Evolutionary conservation across 106 monocot species (phyloP).

Genomic region (Dendrobium catenatum): DNA sequence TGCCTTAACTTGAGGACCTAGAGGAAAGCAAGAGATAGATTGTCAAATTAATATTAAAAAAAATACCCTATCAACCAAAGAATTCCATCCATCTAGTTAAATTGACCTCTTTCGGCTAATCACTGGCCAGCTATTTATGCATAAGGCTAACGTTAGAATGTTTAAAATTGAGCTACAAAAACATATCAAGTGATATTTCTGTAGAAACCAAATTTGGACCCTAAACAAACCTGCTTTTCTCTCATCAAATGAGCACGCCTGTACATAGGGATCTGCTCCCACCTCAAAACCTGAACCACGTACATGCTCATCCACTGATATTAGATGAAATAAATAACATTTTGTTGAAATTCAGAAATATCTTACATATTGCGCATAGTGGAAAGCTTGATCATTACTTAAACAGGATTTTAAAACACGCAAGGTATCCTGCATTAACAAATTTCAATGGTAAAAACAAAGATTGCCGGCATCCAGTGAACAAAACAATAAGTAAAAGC

Average conservation of each 20-base stretch:
- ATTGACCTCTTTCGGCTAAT: background rate
- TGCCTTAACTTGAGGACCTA: too few species aligned
- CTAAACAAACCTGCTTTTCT: constrained; percentile 72
- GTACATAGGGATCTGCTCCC: constrained; percentile 81
- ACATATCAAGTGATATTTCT: background rate
- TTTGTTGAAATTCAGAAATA: background rate
- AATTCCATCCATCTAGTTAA: too few species aligned
- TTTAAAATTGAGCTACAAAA: background rate
- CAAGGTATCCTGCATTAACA: constrained; percentile 51
- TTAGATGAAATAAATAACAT: background rate
- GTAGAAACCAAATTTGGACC: background rate
- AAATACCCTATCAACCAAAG: too few species aligned
- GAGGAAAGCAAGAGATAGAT: too few species aligned
- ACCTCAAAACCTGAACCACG: constrained; percentile 60
- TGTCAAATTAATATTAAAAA: too few species aligned
- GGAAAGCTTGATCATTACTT: constrained; percentile 49
- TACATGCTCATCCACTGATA: background rate
- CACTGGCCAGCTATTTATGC: background rate
- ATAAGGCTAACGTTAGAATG: background rate
- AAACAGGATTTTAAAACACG: constrained; percentile 52
- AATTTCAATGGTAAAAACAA: constrained; percentile 6
- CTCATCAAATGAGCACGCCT: constrained; percentile 66
- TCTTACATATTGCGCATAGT: constrained; percentile 86
- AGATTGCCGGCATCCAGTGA: background rate
- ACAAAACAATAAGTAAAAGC: background rate